These are phyloP conservation scores for Pelagophyceae sp. DNA, from an alignment of 352 stramenopile species.

Conservation along the genomic window DNA sequence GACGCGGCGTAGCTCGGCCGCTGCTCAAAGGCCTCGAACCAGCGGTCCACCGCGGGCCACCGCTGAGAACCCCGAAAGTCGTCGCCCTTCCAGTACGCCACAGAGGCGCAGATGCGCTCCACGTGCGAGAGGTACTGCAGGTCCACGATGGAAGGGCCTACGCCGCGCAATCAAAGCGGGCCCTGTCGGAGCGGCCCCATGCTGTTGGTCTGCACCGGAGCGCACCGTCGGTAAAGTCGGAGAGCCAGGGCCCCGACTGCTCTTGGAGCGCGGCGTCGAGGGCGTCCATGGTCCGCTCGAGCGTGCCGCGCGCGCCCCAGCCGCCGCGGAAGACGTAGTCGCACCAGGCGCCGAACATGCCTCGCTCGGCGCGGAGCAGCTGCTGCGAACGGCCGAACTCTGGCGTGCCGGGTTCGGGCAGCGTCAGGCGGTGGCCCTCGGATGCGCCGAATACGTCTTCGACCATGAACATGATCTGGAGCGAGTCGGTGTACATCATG, in stretches of 20 bases:
- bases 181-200: conserved; percentile 51
- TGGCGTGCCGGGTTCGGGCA: conserved; percentile 33
- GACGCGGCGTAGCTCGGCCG: conserved; percentile 60
- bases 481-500: conserved; percentile 57
- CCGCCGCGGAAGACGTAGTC: conserved; percentile 52
- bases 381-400: conserved; percentile 34
- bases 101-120: conserved; percentile 62
- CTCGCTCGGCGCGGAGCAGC: conserved; percentile 56
- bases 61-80: conserved; percentile 44
- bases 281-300: conserved; percentile 29
- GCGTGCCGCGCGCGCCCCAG: conserved; percentile 26
- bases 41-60: conserved; percentile 49
- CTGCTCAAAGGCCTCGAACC: conserved; percentile 69
- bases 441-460: conserved; percentile 50
- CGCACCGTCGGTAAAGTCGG: conserved; percentile 35
- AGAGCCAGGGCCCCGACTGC: conserved; percentile 37
- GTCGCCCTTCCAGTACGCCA: conserved; percentile 66
- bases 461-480: conserved; percentile 66
- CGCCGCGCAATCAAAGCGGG: too few species aligned
- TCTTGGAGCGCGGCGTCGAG: conserved; percentile 21
- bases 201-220: too few species aligned
- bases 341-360: conserved; percentile 67
- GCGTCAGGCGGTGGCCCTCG: conserved; percentile 45
- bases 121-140: conserved; percentile 65
- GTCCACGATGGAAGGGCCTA: conserved; percentile 65